Percentiles rank a stretch among this genome's conserved stretches.
These are phyloP conservation scores for Trametes punicea DNA, from an alignment of 768 basidiomycete species.

Conservation along the genomic window DNA sequence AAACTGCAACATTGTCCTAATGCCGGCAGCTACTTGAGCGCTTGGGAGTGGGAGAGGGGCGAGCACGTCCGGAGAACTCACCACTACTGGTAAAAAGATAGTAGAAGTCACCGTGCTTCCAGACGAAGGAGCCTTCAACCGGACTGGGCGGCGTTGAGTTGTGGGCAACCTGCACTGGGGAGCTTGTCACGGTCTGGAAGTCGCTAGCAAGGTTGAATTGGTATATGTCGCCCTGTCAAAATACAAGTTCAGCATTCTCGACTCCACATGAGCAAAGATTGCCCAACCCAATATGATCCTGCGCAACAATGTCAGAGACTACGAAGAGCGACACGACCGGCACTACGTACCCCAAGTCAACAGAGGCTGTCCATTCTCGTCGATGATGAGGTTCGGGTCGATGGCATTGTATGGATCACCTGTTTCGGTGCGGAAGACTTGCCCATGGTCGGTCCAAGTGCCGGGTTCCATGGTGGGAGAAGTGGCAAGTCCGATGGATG, in stretches of 20 bases:
- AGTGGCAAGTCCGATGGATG: slow-evolving; percentile 25
- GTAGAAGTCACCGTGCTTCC: slow-evolving; percentile 18
- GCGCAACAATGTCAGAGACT: too few relatives aligned
- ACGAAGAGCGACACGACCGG: neutral
- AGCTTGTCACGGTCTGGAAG: slow-evolving; percentile 1
- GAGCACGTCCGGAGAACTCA: too few relatives aligned
- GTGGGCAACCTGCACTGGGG: slow-evolving; percentile 14
- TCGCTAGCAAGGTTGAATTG: slow-evolving; percentile 14
- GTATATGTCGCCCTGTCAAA: slow-evolving; percentile 10
- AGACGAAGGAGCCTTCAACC: slow-evolving; percentile 17
- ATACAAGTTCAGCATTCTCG: neutral
- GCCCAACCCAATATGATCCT: slow-evolving; percentile 20
- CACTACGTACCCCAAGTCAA: slow-evolving; percentile 26
- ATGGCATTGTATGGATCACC: slow-evolving; percentile 24
- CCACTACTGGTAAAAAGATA: slow-evolving; percentile 24
- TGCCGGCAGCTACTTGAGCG: neutral
- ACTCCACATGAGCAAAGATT: neutral
- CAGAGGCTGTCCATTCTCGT: slow-evolving; percentile 15
- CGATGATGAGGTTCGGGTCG: slow-evolving; percentile 20
- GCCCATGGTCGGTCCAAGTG: slow-evolving; percentile 26
- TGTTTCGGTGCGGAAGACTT: slow-evolving; percentile 18
- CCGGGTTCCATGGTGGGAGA: slow-evolving; percentile 25
- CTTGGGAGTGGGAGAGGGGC: neutral
- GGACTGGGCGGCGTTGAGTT: slow-evolving; percentile 8
- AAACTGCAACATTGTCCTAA: slow-evolving; percentile 17